Evolutionary conservation across 768 basidiomycete genomes (phyloP).

Genomic region (Collybiopsis luxurians): DNA sequence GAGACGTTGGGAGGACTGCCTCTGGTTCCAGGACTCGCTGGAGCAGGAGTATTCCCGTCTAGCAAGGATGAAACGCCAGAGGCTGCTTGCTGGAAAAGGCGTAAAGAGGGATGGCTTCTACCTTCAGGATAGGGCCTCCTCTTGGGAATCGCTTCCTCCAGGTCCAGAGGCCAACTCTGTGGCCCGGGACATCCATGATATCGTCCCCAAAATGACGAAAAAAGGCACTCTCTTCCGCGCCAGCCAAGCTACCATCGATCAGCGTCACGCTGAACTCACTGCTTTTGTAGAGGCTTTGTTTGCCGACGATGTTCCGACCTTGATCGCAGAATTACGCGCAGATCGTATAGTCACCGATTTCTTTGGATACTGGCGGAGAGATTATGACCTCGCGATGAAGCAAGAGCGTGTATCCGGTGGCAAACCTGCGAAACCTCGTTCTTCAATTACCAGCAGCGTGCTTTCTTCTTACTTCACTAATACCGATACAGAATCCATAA

Average conservation of each 20-base stretch:
- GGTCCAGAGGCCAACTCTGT: conserved; percentile 78
- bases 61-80: conserved; percentile 64
- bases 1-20: conserved; percentile 81
- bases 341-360: conserved; percentile 65
- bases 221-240: conserved; percentile 72
- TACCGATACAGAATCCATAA: conserved; percentile 11
- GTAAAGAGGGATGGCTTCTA: conserved; percentile 73
- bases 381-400: conserved; percentile 58
- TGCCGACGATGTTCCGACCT: conserved; percentile 55
- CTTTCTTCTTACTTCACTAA: conserved; percentile 59
- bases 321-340: conserved; percentile 63
- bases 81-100: conserved; percentile 70
- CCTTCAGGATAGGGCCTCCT: conserved; percentile 70
- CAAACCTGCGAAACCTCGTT: conserved; percentile 25
- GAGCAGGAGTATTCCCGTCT: conserved; percentile 62
- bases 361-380: conserved; percentile 76
- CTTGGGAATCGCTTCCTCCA: conserved; percentile 82
- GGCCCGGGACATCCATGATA: conserved; percentile 62
- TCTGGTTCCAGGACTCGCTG: conserved; percentile 69
- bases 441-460: conserved; percentile 51
- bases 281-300: conserved; percentile 60
- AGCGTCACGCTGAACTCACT: conserved; percentile 58
- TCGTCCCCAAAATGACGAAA: conserved; percentile 67
- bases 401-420: conserved; percentile 19
- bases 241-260: conserved; percentile 62